phyloP scores from a whole-genome alignment of 164 flowering plant species.

The Malania oleifera region DNA sequence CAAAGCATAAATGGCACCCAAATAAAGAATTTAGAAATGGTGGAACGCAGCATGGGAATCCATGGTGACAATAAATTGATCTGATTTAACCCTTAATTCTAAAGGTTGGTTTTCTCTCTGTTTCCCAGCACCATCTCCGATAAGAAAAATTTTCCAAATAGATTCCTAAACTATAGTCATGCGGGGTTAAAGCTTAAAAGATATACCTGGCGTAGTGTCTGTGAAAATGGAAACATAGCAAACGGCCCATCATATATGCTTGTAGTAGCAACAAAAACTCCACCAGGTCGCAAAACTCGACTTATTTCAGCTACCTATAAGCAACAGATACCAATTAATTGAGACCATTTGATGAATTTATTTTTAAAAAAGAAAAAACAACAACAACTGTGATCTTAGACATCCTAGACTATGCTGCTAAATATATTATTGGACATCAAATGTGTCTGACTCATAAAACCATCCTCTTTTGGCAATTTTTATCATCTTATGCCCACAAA shows the following conservation, averaged over 20 bases:
- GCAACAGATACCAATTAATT: conserved; percentile 3
- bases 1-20: neutral
- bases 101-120: too few species aligned
- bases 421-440: too few species aligned
- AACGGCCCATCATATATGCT: conserved; percentile 55
- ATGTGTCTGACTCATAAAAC: too few species aligned
- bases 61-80: neutral
- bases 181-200: conserved; percentile 4
- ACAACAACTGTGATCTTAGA: too few species aligned
- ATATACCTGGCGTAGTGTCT: conserved; percentile 53
- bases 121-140: too few species aligned
- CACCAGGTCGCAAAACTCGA: conserved; percentile 84
- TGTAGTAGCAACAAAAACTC: conserved; percentile 91
- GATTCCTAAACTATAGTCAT: too few species aligned
- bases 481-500: too few species aligned
- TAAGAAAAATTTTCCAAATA: too few species aligned
- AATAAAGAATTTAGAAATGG: neutral
- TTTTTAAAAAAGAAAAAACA: too few species aligned
- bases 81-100: neutral
- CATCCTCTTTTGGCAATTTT: too few species aligned
- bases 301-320: conserved; percentile 94
- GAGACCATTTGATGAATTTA: too few species aligned
- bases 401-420: too few species aligned
- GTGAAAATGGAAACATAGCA: conserved; percentile 35
- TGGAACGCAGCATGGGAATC: neutral